Base-by-base conservation (phyloP, 257 asterid species). In the Capsicum pubescens region DNA sequence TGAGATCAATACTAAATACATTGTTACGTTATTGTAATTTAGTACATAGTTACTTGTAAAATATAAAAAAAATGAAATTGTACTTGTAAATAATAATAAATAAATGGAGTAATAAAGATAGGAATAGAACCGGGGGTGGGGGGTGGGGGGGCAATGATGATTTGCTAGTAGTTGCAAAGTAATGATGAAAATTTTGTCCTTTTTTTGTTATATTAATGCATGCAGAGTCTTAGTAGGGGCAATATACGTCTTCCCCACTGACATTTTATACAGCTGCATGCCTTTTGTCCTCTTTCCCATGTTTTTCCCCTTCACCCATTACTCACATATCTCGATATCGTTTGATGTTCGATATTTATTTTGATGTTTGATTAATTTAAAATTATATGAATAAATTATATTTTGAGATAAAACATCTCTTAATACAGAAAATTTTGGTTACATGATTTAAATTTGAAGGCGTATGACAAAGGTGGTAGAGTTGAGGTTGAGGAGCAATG, bases 191-290 rank as follows among this genome's bases (percentile, higher is more conserved):
- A 36, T 55, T 15, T 39, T 8, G 77, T 69, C 77, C 77, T 69
- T 69, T 56, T 56, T 32, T 32, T 66, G 71, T 68, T 3, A 16
- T 68, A 68, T 42, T 39, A 69, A 69, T 69, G 77, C 54, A 39
- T 66, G 72, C 72, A 32, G 71, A 39, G 44, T 39, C 35, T 1
- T 58, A 36, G 76, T 69, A 69, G 26, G 54, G 77, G 61, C 9
- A 56, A 56, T 56, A 56, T 56, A 56, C 19, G 61, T 56, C 61
- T 55, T 10, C 11, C 54, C 59, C 59, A 42, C 58, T 56, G 61
- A 69, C 77, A 69, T 3, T 39, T 69, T 68, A 68, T 36, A 68
- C 52, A 68, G 76, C 77, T 69, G 26, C 77, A 69, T 69, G 77
- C 54, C 8, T 69, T 69, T 69, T 68, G 77, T 69, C 77, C 54